These are phyloP conservation scores for Curvularia spicifera DNA, from an alignment of 2,329 filamentous ascomycete species.

Conservation along the genomic window DNA sequence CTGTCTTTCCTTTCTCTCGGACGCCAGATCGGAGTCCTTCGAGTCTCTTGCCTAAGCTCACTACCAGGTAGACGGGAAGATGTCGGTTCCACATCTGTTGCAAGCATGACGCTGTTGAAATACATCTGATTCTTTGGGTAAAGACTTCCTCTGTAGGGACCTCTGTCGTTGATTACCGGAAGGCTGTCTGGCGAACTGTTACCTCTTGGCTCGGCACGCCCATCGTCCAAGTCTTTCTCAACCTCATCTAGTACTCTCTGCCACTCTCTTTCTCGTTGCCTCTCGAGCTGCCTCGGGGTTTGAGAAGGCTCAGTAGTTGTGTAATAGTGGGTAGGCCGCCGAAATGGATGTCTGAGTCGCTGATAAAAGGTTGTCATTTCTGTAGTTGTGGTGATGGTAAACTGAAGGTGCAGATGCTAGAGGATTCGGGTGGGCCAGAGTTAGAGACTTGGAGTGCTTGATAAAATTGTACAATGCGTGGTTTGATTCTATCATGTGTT, in stretches of 20 bases:
- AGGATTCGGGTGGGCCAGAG: not conserved
- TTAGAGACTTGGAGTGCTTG: not conserved
- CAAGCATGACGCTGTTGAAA: constrained; percentile 31
- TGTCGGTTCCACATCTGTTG: constrained; percentile 15
- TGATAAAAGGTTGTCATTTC: constrained; percentile 20
- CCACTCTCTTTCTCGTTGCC: not conserved
- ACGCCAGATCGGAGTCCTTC: constrained; percentile 6
- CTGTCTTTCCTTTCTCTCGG: not conserved
- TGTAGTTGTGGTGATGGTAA: not conserved
- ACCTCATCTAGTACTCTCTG: constrained; percentile 5
- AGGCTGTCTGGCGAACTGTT: constrained; percentile 13
- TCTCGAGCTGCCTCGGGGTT: constrained; percentile 2
- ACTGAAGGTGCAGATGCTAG: not conserved
- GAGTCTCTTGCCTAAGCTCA: constrained; percentile 13
- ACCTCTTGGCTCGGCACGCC: not conserved
- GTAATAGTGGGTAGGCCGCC: constrained; percentile 8
- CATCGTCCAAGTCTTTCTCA: constrained; percentile 15
- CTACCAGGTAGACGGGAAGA: not conserved
- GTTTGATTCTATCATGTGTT: constrained; percentile 12
- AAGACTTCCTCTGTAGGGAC: constrained; percentile 17
- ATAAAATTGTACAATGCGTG: constrained; percentile 3
- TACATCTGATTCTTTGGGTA: constrained; percentile 24
- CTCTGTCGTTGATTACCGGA: constrained; percentile 23
- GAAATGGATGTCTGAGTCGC: constrained; percentile 22
- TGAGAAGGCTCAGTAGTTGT: constrained; percentile 1